Percentiles rank a stretch among this genome's conserved stretches.
phyloP scores from a whole-genome alignment of 2,329 filamentous ascomycete genomes.

The Aspergillus candidus region DNA sequence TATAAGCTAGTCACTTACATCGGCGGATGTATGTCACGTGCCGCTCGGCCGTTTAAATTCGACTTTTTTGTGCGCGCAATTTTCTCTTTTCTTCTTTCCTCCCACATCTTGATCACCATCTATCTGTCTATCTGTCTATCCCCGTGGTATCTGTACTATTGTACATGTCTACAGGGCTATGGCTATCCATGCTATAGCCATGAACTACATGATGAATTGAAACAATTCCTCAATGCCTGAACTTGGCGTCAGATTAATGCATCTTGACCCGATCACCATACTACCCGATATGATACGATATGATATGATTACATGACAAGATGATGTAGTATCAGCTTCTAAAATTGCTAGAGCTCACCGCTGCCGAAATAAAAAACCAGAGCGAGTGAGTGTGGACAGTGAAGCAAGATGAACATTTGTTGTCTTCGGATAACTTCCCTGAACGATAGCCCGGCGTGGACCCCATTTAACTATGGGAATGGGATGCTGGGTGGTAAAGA shows the following conservation, averaged over 20 bases:
- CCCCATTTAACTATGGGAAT: slow-evolving; percentile 44
- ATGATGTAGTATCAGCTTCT: slow-evolving; percentile 33
- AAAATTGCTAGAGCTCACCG: slow-evolving; percentile 53
- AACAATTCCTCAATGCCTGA: too few relatives aligned
- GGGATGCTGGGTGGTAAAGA: slow-evolving; percentile 35
- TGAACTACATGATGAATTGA: too few relatives aligned
- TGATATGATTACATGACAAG: too few relatives aligned
- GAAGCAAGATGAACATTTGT: slow-evolving; percentile 48
- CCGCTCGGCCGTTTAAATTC: not conserved
- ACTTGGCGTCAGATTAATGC: too few relatives aligned
- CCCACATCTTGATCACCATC: not conserved
- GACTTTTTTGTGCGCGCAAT: slow-evolving; percentile 1
- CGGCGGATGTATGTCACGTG: not conserved
- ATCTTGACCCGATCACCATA: too few relatives aligned
- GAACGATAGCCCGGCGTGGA: slow-evolving; percentile 35
- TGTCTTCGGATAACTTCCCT: slow-evolving; percentile 26
- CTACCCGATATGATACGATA: too few relatives aligned
- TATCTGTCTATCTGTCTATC: too few relatives aligned
- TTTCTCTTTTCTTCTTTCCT: slow-evolving; percentile 5
- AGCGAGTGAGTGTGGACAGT: slow-evolving; percentile 52
- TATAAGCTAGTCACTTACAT: too few relatives aligned
- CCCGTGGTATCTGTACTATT: too few relatives aligned
- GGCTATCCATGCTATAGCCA: too few relatives aligned
- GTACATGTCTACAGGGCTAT: too few relatives aligned
- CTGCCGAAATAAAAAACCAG: slow-evolving; percentile 43